These are phyloP conservation scores for Aspergillus alliaceus DNA, from an alignment of 2,329 filamentous ascomycete genomes.

Conservation along the genomic window DNA sequence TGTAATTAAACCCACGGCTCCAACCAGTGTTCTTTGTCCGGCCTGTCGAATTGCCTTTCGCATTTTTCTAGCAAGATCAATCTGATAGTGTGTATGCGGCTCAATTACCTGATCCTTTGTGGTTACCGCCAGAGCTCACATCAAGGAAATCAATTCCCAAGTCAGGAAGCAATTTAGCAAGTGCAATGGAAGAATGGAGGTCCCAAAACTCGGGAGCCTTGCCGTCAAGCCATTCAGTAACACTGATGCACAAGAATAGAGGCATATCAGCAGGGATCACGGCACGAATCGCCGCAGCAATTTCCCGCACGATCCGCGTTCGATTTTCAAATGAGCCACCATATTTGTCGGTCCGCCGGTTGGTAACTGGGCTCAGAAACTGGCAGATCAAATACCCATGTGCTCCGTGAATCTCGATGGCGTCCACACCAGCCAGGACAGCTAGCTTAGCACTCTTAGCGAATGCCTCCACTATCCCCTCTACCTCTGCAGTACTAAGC, in stretches of 20 bases:
- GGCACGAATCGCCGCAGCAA: constrained; percentile 59
- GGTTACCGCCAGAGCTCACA: constrained; percentile 48
- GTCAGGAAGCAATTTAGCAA: constrained; percentile 42
- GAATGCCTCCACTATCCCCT: constrained; percentile 61
- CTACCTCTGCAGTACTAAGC: constrained; percentile 67
- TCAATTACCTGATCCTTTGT: constrained; percentile 45
- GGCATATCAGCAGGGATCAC: constrained; percentile 67
- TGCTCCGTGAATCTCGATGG: constrained; percentile 75
- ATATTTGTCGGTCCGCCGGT: constrained; percentile 61
- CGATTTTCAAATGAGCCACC: constrained; percentile 61
- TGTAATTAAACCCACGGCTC: constrained; percentile 55
- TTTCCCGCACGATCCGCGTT: constrained; percentile 64
- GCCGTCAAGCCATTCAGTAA: constrained; percentile 70
- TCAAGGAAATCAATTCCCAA: constrained; percentile 48
- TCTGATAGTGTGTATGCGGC: constrained; percentile 50
- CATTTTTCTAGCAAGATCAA: constrained; percentile 48
- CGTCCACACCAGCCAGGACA: constrained; percentile 69
- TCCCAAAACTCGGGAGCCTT: constrained; percentile 36
- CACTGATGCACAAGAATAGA: constrained; percentile 68
- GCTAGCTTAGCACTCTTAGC: constrained; percentile 59
- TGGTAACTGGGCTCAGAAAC: constrained; percentile 69
- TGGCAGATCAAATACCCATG: constrained; percentile 73
- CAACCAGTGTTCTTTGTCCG: constrained; percentile 47
- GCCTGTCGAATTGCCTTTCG: constrained; percentile 38
- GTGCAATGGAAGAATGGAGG: constrained; percentile 37